Base-by-base conservation (phyloP, 2,329 filamentous ascomycete species). In the Aspergillus sp. region DNA sequence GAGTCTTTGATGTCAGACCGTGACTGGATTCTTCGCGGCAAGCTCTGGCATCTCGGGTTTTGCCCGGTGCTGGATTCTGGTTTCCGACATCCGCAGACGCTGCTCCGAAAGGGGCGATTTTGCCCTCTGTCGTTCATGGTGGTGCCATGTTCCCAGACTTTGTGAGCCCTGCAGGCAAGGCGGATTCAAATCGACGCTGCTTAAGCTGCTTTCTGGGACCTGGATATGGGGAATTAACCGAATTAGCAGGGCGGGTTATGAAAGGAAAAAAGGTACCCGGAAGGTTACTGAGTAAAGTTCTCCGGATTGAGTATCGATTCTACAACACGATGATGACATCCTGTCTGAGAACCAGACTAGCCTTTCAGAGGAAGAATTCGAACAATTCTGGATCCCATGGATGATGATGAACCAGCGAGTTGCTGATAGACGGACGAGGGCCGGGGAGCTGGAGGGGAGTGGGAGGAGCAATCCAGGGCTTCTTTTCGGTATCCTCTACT, bases 31-130 rank as follows among this genome's bases (percentile, higher is more conserved):
- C 2, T 32, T 32, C 30, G 30, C 30, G 30, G 30, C 30, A 6
- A 32, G 8, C 8, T 9, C 30, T 33, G 7, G 19, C 9, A 28
- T 38, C 29, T 30, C 43, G 43, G 45, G 42, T 42, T 29, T 30
- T 32, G 40, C 19, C 33, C 29, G 41, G 10, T 19, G 10, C 34
- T 50, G 57, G 57, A 59, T 56, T 54, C 49, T 50, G 52, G 55
- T 59, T 59, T 58, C 57, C 57, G 57, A 57, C 29, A 27, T 19
- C 5, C 30, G 28, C 19, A 7, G 12, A 7, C 19, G 12, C 19
- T 19, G 19, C 12, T 12, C 29, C 41, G 41, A 19, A 34, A 29
- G 29, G 28, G 28, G 40, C 10, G n/a, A 29, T 29, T 29, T 7
- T 42, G 10, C 30, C 26, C 30, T 43, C 19, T 19, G 19, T 26